phyloP scores from a whole-genome alignment of 495 filamentous ascomycete genomes.

The Lineolata rhizophorae region DNA sequence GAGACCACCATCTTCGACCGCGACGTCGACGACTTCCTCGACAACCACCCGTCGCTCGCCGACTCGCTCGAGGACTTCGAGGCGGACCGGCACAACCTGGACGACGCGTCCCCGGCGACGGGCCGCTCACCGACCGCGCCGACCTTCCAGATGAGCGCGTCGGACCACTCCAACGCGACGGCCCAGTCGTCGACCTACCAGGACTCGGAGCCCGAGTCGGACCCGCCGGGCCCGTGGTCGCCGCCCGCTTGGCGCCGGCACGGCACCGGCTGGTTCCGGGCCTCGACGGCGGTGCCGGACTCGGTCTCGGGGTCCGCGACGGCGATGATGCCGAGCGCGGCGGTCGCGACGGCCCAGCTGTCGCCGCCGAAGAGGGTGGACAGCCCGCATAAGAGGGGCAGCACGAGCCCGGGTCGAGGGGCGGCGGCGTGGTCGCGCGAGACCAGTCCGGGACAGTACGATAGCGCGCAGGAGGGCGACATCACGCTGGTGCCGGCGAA shows the following conservation, averaged over 20 bases:
- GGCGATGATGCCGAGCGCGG: slow-evolving; percentile 9
- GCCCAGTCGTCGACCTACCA: too few relatives aligned
- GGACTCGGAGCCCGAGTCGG: slow-evolving; percentile 17
- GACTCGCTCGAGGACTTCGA: slow-evolving; percentile 3
- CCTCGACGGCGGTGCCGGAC: too few relatives aligned
- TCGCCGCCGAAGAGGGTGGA: too few relatives aligned
- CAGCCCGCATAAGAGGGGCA: neutral
- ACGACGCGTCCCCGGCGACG: slow-evolving; percentile 1
- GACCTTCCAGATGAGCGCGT: slow-evolving; percentile 1
- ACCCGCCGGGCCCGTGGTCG: slow-evolving; percentile 27
- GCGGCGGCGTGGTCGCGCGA: slow-evolving; percentile 21
- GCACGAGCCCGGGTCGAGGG: neutral
- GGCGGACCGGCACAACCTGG: neutral
- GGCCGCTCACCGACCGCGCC: slow-evolving; percentile 1
- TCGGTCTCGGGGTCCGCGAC: slow-evolving; percentile 21
- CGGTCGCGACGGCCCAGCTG: slow-evolving; percentile 23
- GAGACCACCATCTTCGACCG: too few relatives aligned
- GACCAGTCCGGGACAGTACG: slow-evolving; percentile 32
- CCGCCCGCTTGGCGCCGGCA: slow-evolving; percentile 36
- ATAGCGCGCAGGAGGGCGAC: slow-evolving; percentile 32
- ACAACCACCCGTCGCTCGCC: slow-evolving; percentile 3
- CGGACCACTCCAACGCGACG: too few relatives aligned
- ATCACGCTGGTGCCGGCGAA: slow-evolving; percentile 31
- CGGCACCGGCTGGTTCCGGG: slow-evolving; percentile 40
- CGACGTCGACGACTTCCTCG: slow-evolving; percentile 1